phyloP scores from a whole-genome alignment of 108 stramenopile genomes.

The Cyclostephanos invisitatus region DNA sequence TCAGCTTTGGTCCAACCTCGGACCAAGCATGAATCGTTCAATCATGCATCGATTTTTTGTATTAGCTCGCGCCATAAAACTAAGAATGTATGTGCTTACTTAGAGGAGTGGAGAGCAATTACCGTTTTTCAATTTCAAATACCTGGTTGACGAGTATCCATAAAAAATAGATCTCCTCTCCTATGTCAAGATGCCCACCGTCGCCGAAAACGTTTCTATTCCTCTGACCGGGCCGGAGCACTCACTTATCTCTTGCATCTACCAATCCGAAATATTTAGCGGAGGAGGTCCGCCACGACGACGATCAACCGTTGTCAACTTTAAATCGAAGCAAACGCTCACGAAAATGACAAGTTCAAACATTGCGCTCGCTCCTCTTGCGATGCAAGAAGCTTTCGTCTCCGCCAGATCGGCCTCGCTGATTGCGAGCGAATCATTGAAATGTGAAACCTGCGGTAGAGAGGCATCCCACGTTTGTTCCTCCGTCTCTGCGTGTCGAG shows the following conservation, averaged over 20 bases:
- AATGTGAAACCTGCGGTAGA: slow-evolving; percentile 1
- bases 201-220: not conserved
- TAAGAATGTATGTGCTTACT: no score
- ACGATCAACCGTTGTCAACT: slow-evolving; percentile 4
- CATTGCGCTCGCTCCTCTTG: not conserved
- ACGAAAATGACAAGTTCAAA: not conserved
- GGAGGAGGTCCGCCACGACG: not conserved
- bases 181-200: not conserved
- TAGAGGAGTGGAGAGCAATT: no score
- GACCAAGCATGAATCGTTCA: no score
- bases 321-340: not conserved
- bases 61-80: no score
- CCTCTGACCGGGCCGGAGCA: not conserved
- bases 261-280: slow-evolving; percentile 2
- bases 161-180: not conserved
- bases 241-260: not conserved
- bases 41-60: no score
- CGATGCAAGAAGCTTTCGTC: slow-evolving; percentile 1
- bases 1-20: no score
- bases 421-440: not conserved
- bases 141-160: no score
- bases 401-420: slow-evolving; percentile 1
- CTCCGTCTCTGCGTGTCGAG: slow-evolving; percentile 8
- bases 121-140: no score
- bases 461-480: slow-evolving; percentile 11